These are phyloP conservation scores for Gypsophila paniculata DNA, from an alignment of 179 eudicot genomes.

Conservation along the genomic window DNA sequence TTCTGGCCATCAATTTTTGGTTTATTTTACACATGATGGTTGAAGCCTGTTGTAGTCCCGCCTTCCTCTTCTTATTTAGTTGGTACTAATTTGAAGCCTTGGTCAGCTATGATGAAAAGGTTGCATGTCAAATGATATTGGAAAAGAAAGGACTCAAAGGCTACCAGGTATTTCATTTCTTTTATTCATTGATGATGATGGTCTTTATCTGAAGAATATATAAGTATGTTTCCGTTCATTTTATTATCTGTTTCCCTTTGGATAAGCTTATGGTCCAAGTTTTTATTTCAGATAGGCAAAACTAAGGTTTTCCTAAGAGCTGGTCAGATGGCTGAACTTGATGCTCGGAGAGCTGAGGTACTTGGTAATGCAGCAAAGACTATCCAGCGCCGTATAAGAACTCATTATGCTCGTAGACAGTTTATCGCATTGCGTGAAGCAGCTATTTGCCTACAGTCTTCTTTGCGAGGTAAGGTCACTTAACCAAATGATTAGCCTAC, in stretches of 20 bases:
- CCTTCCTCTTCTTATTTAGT: not conserved
- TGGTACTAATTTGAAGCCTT: slow-evolving; percentile 22
- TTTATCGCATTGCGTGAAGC: slow-evolving; percentile 63
- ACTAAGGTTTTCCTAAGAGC: slow-evolving; percentile 94
- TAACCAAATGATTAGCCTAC: slow-evolving; percentile 3
- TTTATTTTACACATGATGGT: slow-evolving; percentile 1
- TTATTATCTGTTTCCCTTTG: not conserved
- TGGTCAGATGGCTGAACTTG: slow-evolving; percentile 99
- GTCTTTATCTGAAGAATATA: not conserved
- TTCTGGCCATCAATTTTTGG: not conserved
- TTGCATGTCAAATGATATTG: slow-evolving; percentile 67
- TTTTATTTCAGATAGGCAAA: slow-evolving; percentile 66
- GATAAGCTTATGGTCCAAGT: slow-evolving; percentile 12
- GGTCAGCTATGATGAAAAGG: slow-evolving; percentile 79
- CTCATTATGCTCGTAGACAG: slow-evolving; percentile 70
- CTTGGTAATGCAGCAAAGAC: slow-evolving; percentile 75
- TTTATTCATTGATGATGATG: slow-evolving; percentile 6
- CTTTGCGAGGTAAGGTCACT: slow-evolving; percentile 56
- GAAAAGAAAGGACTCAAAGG: slow-evolving; percentile 84
- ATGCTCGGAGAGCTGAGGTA: slow-evolving; percentile 85
- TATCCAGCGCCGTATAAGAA: slow-evolving; percentile 71
- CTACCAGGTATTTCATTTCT: slow-evolving; percentile 56
- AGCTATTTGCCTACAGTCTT: slow-evolving; percentile 54
- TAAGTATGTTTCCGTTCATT: not conserved
- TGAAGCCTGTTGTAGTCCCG: not conserved